A percentile compares a stretch with the other conserved stretches of the same genome.
Evolutionary conservation across 2,329 filamentous ascomycete genomes (phyloP).

Genomic region (Fusarium sp.): DNA sequence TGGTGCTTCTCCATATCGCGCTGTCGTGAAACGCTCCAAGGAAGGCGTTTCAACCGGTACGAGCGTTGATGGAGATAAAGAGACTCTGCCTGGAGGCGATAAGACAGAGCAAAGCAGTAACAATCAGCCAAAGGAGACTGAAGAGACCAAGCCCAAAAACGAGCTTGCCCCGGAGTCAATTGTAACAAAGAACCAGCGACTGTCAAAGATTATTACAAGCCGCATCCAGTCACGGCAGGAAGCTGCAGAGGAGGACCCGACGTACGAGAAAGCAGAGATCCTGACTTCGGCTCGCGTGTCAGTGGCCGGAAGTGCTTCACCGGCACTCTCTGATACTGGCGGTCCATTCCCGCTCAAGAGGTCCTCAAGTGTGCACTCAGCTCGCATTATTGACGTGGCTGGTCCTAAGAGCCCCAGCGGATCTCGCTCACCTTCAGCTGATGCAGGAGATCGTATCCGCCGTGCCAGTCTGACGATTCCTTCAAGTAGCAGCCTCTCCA

Average conservation of each 20-base stretch:
- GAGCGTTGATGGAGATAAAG: constrained; percentile 7
- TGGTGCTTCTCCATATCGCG: constrained; percentile 42
- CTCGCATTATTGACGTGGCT: constrained; percentile 69
- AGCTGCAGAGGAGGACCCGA: constrained; percentile 54
- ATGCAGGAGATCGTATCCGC: constrained; percentile 58
- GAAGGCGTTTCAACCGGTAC: constrained; percentile 14
- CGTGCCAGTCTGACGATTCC: constrained; percentile 53
- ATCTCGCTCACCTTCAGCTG: constrained; percentile 63
- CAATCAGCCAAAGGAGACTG: constrained; percentile 10
- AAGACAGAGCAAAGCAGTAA: constrained; percentile 18
- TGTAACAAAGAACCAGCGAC: constrained; percentile 38
- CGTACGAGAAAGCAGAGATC: constrained; percentile 70
- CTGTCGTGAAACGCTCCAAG: constrained; percentile 25
- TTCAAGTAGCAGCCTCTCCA: constrained; percentile 55
- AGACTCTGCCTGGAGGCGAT: constrained; percentile 11
- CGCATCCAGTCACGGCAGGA: constrained; percentile 33
- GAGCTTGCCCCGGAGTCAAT: constrained; percentile 21
- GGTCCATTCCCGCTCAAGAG: constrained; percentile 54
- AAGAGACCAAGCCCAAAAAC: constrained; percentile 17
- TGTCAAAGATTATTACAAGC: constrained; percentile 46
- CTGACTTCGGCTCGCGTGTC: constrained; percentile 69
- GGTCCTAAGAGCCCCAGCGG: constrained; percentile 63
- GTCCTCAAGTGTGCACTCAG: constrained; percentile 65
- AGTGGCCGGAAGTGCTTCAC: constrained; percentile 64
- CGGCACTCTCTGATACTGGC: constrained; percentile 61